Conservation (phyloP, 371 early-diverging fungal species). For the Gilbertella persicaria region DNA sequence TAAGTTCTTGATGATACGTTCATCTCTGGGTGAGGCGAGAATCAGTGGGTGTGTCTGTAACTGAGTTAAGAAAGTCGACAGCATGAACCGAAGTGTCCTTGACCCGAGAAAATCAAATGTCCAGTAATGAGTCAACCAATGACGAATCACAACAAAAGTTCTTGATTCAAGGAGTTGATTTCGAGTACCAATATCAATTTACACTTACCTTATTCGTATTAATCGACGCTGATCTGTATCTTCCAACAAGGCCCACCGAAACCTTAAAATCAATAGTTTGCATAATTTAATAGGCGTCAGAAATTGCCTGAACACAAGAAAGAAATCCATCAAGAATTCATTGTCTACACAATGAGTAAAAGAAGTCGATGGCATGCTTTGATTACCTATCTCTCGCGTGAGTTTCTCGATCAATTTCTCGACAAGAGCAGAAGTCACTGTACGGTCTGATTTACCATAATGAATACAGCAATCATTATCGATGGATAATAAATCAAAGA, state of each 20-base stretch:
- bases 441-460: slow-evolving; percentile 38
- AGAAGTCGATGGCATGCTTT: too few relatives aligned
- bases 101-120: slow-evolving; percentile 44
- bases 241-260: slow-evolving; percentile 51
- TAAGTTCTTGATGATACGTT: slow-evolving; percentile 43
- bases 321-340: slow-evolving; percentile 50
- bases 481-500: slow-evolving; percentile 40
- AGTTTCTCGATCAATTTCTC: slow-evolving; percentile 64
- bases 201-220: slow-evolving; percentile 47
- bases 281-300: slow-evolving; percentile 48
- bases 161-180: slow-evolving; percentile 28
- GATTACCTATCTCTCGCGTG: slow-evolving; percentile 63
- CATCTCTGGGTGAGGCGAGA: slow-evolving; percentile 42
- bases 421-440: slow-evolving; percentile 52
- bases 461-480: slow-evolving; percentile 32
- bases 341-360: slow-evolving; percentile 32
- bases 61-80: slow-evolving; percentile 47
- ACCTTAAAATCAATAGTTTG: slow-evolving; percentile 47
- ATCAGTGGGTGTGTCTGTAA: slow-evolving; percentile 44
- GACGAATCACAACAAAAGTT: slow-evolving; percentile 54
- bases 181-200: too few relatives aligned
- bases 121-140: slow-evolving; percentile 56
- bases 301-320: slow-evolving; percentile 51
- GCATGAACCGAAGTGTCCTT: slow-evolving; percentile 46
- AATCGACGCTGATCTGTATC: slow-evolving; percentile 40